Evolutionary conservation across 148 eudicot genomes (phyloP), one percentile per base, ranked within the genome.

Genomic region (Cornus florida): DNA sequence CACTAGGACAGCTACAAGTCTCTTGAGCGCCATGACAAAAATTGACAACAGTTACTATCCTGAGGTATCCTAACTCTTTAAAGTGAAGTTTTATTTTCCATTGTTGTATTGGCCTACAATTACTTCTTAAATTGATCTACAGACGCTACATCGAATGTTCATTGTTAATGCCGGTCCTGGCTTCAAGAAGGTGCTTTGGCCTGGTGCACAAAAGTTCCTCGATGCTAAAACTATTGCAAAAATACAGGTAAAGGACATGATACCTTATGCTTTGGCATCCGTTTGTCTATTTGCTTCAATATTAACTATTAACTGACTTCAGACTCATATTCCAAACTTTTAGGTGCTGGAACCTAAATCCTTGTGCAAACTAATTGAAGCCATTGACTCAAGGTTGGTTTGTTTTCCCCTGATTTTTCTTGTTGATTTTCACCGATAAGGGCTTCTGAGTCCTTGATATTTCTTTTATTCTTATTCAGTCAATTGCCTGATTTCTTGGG

Each of bases 91-190:
- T 31, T n/a, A 17, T 53, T 62, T 62, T 24, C 66, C 22, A 62
- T 62, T 17, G 2, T 62, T 62, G 66, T 62, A 4, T 57, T n/a
- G 66, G 66, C 66, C 23, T 62, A 17, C 2, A 62, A 62, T n/a
- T 62, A n/a, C 20, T 13, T 53, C 59, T 2, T 16, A 53, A 12
- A 62, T 62, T 70, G 75, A 53, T 60, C 14, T 69, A 33, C 86
- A 93, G 97, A 93, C 97, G 19, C 86, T 93, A 57, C 88, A 93
- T 72, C 85, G 80, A 70, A 90, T 93, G 97, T 90, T 82, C 81
- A 84, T 93, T 78, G 93, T 91, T 23, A 93, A 93, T 89, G 97
- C 97, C 84, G 95, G 95, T 64, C 71, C 87, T 69, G 93, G 84
- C 65, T 93, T 93, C 75, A 93, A 90, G 83, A 90, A 83, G 82